These are phyloP conservation scores for Calocybe gangraenosa DNA, from an alignment of 768 basidiomycete species.

Conservation along the genomic window DNA sequence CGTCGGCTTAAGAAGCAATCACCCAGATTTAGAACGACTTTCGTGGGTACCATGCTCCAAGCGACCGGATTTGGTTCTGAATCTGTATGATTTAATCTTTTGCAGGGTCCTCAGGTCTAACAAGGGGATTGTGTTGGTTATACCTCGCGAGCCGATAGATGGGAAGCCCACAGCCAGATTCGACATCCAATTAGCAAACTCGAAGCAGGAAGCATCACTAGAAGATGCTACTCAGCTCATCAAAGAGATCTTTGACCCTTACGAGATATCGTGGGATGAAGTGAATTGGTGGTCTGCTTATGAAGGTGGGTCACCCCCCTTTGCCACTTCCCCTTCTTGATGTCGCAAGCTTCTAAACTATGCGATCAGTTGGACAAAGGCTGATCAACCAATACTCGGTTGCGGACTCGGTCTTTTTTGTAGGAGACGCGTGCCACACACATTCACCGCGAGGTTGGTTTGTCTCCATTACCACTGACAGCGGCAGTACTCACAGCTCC, in stretches of 20 bases:
- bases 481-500: neutral
- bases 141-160: conserved; percentile 15
- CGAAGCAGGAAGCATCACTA: conserved; percentile 12
- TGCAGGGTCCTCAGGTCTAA: conserved; percentile 11
- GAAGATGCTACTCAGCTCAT: conserved; percentile 11
- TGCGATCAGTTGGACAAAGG: conserved; percentile 10
- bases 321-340: neutral
- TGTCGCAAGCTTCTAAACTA: neutral
- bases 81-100: neutral
- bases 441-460: conserved; percentile 13
- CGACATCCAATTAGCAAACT: conserved; percentile 15
- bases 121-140: conserved; percentile 14
- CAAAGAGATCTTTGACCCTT: conserved; percentile 14
- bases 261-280: conserved; percentile 14
- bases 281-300: conserved; percentile 17
- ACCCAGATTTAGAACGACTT: conserved; percentile 14
- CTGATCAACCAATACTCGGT: conserved; percentile 13
- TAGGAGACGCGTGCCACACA: conserved; percentile 17
- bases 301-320: conserved; percentile 9
- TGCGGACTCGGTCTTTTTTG: conserved; percentile 9
- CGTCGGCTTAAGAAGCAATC: conserved; percentile 12
- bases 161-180: conserved; percentile 17
- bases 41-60: conserved; percentile 4
- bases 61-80: neutral
- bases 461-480: neutral